Evolutionary conservation across 805 yeast species (phyloP).

Genomic region (Ascoidea asiatica): DNA sequence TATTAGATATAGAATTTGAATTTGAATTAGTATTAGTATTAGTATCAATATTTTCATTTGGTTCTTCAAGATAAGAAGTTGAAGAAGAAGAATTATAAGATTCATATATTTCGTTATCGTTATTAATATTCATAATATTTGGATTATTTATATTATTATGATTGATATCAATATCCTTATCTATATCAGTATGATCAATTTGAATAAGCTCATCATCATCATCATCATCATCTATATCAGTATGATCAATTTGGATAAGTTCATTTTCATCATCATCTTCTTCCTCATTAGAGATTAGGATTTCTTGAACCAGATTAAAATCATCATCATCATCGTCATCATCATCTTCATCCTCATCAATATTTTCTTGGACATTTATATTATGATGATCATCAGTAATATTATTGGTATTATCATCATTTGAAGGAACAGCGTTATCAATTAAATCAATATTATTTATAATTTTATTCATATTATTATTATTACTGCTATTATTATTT

Average conservation of each 20-base stretch:
- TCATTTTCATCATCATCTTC: not conserved
- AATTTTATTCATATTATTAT: no score
- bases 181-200: not conserved
- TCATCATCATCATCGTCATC: not conserved
- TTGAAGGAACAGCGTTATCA: no score
- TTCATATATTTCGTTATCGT: not conserved
- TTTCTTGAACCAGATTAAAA: no score
- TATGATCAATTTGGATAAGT: not conserved
- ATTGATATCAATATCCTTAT: not conserved
- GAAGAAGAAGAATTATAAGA: not conserved
- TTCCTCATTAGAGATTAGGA: no score
- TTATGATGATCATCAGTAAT: not conserved
- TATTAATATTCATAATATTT: no score
- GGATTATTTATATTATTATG: not conserved
- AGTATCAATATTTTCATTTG: no score
- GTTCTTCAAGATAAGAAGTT: not conserved
- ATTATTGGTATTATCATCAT: not conserved
- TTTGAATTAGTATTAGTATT: no score
- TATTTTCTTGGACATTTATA: not conserved
- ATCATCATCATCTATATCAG: not conserved
- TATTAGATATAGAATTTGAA: no score
- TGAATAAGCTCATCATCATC: not conserved
- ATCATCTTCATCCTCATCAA: not conserved
- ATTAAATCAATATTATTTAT: no score
- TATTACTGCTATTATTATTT: no score